Evolutionary conservation across 805 yeast genomes (phyloP).

Genomic region (Candida boidinii): DNA sequence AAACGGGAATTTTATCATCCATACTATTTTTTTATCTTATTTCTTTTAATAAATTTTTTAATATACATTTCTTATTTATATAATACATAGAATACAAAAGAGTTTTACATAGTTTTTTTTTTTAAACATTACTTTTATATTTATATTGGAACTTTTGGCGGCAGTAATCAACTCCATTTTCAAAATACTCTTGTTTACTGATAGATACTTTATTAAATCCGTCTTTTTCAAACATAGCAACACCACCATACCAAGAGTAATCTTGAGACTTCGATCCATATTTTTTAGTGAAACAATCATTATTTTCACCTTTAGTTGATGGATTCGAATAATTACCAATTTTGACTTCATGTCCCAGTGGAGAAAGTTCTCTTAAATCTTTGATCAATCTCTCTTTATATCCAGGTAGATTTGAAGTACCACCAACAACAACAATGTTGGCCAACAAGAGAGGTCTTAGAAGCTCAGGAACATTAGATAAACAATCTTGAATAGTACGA

Average conservation of each 20-base stretch:
- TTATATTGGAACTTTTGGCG: slow-evolving; percentile 24
- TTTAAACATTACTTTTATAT: not conserved
- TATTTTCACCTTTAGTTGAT: not conserved
- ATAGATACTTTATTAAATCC: slow-evolving; percentile 47
- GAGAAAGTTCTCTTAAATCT: slow-evolving; percentile 61
- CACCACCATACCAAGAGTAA: slow-evolving; percentile 54
- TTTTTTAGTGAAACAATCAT: too few species aligned
- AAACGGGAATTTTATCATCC: too few species aligned
- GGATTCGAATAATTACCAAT: slow-evolving; percentile 25
- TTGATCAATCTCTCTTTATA: slow-evolving; percentile 50
- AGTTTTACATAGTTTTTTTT: too few species aligned
- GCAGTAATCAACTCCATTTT: slow-evolving; percentile 56
- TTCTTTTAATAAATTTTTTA: too few species aligned
- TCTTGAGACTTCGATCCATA: slow-evolving; percentile 22
- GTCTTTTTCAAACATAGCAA: slow-evolving; percentile 34
- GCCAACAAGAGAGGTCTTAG: slow-evolving; percentile 68
- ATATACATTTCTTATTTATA: too few species aligned
- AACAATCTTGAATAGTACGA: slow-evolving; percentile 58
- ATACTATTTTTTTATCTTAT: too few species aligned
- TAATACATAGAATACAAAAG: too few species aligned
- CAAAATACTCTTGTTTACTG: slow-evolving; percentile 73
- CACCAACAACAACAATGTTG: slow-evolving; percentile 78
- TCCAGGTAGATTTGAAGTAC: slow-evolving; percentile 65
- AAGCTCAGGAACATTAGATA: slow-evolving; percentile 65
- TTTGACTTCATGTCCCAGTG: slow-evolving; percentile 61